Evolutionary conservation across 441 rosid species (phyloP), one percentile per base, ranked within the genome.

Genomic region (Brassica hybrid): DNA sequence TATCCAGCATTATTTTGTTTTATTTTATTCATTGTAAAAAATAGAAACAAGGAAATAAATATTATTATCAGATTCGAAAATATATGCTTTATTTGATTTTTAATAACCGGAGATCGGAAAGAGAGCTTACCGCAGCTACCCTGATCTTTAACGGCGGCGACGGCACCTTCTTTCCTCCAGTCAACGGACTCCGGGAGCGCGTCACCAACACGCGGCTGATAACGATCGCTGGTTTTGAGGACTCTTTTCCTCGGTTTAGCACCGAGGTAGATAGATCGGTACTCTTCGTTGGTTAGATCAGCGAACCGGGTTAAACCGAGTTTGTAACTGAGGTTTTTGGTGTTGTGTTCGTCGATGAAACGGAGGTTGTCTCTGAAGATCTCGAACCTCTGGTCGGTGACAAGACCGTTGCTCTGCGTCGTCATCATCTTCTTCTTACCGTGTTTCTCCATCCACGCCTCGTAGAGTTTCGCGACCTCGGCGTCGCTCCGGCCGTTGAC

Each of bases 251-350:
- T 73, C 57, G 69, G 66, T 76, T 87, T 86, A 12, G 78, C 50
- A 18, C 98, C 95, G 61, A 91, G 77, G 60, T 85, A 90, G 69
- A 36, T 80, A 69, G 91, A 83, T 73, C 92, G 89, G 87, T 86
- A 94, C 91, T 94, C 99, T 50, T 91, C 97, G 79, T 94, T 93
- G 74, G 93, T 89, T 65, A 94, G 79, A 82, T 94, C 98, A 19
- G 98, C 97, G 43, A 93, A 94, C 76, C 87, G 89, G 88, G 84
- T 94, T 84, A 93, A 78, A 34, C 97, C 94, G 36, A 94, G 83
- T 70, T 21, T 81, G 71, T 83, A 93, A 21, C 85, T 80, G 78
- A 73, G 91, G 82, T 85, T 83, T 87, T 79, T 84, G 3, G 80
- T 80, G 84, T 90, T 91, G 74, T 91, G 96, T 36, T 89, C 89